These are phyloP conservation scores for Aspergillus hancockii DNA, from an alignment of 495 filamentous ascomycete species.

Conservation along the genomic window DNA sequence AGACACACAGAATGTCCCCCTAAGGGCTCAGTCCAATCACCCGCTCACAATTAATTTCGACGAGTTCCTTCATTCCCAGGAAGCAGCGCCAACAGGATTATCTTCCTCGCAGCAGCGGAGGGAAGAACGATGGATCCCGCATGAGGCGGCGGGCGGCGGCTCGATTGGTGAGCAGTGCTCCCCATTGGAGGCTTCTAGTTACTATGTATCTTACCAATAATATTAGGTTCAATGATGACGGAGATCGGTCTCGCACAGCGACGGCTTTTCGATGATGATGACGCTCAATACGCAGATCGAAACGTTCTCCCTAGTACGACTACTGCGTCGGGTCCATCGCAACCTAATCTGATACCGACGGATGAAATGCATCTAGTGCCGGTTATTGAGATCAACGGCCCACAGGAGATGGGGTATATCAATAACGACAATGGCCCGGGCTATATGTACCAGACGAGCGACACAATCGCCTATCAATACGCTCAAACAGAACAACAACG, in stretches of 20 bases:
- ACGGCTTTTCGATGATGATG: constrained; percentile 39
- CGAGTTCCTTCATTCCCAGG: constrained; percentile 40
- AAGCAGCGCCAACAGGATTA: constrained; percentile 15
- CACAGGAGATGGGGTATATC: neutral
- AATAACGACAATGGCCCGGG: neutral
- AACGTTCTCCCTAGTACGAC: neutral
- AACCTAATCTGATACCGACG: neutral
- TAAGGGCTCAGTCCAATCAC: neutral
- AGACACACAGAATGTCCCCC: neutral
- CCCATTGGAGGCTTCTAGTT: neutral
- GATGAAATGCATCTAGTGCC: neutral
- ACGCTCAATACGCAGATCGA: constrained; percentile 21
- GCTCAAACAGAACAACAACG: neutral
- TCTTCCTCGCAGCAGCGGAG: constrained; percentile 41
- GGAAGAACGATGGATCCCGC: constrained; percentile 44
- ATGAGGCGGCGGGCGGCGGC: constrained; percentile 27
- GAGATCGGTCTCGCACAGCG: constrained; percentile 42
- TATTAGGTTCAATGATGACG: constrained; percentile 37
- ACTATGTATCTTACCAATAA: neutral
- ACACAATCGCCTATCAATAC: neutral
- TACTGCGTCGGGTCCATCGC: neutral
- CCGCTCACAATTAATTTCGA: constrained; percentile 41
- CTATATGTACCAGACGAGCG: neutral
- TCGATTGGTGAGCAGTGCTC: constrained; percentile 37
- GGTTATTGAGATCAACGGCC: neutral